Conservation (phyloP, 2,329 filamentous ascomycete species). For the Bipolaris cookei region DNA sequence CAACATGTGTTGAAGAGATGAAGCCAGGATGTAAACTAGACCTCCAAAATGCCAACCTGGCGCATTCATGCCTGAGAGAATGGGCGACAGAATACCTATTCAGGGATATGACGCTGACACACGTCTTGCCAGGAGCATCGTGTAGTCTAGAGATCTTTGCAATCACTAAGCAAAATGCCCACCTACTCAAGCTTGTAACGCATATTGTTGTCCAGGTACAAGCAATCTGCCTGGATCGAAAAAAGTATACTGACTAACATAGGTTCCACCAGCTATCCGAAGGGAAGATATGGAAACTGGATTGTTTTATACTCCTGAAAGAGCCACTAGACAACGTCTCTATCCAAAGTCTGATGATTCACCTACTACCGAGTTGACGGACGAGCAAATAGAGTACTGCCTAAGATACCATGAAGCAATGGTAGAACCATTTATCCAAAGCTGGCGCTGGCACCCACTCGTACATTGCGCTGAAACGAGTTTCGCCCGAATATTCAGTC, state of each 20-base stretch:
- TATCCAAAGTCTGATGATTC: not conserved
- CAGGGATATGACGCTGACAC: slow-evolving; percentile 22
- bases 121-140: slow-evolving; percentile 18
- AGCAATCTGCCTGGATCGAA: not conserved
- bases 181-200: not conserved
- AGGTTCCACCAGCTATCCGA: not conserved
- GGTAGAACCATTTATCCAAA: not conserved
- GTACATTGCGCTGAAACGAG: not conserved
- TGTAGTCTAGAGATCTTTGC: slow-evolving; percentile 21
- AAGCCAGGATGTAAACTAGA: slow-evolving; percentile 16
- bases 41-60: slow-evolving; percentile 26
- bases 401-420: not conserved
- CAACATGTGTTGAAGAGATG: slow-evolving; percentile 4
- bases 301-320: too few species aligned
- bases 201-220: not conserved
- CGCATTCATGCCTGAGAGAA: slow-evolving; percentile 24
- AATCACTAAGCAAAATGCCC: not conserved
- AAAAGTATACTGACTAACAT: not conserved
- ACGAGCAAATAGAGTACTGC: not conserved
- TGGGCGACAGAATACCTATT: slow-evolving; percentile 26
- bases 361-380: not conserved
- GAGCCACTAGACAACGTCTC: not conserved
- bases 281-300: not conserved
- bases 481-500: not conserved
- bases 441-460: not conserved